A percentile compares a stretch with the other conserved stretches of the same genome.
These are phyloP conservation scores for Ceratocystis cubensis DNA, from an alignment of 2,329 filamentous ascomycete species.

Conservation along the genomic window DNA sequence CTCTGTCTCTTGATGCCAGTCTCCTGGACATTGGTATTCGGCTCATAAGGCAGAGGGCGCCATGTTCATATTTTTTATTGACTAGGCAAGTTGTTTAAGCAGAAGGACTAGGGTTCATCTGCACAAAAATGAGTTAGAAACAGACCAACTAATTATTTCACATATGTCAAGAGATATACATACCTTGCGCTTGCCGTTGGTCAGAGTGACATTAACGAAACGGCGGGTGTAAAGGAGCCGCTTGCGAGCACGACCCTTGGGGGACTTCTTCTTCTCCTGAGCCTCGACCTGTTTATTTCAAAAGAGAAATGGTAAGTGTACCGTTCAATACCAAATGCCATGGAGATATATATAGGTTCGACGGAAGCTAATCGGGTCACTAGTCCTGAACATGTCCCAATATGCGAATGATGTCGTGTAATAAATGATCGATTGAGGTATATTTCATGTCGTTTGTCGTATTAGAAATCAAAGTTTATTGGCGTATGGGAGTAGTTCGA, in stretches of 20 bases:
- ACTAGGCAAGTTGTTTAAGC: conserved; percentile 26
- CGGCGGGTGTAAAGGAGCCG: conserved; percentile 89
- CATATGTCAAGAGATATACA: not conserved
- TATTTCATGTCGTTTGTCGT: not conserved
- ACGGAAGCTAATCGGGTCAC: not conserved
- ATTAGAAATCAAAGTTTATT: not conserved
- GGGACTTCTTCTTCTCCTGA: conserved; percentile 91
- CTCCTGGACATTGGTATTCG: conserved; percentile 16
- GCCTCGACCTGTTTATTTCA: conserved; percentile 54
- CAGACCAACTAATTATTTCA: not conserved
- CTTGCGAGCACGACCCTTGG: conserved; percentile 97
- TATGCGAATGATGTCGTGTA: not conserved
- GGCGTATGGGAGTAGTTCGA: not conserved
- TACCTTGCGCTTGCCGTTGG: conserved; percentile 97
- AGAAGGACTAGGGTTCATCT: conserved; percentile 35
- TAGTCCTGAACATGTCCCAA: not conserved
- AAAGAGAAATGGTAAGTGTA: not conserved
- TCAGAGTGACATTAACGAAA: conserved; percentile 96
- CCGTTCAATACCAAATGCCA: not conserved
- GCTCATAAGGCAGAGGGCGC: conserved; percentile 15
- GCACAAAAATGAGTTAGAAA: conserved; percentile 11
- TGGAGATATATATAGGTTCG: not conserved
- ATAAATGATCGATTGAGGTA: not conserved
- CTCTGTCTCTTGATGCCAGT: conserved; percentile 8
- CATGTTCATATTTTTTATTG: conserved; percentile 17